Percentiles rank a stretch among this genome's conserved stretches.
Evolutionary conservation across 305 asterid genomes (phyloP).

Genomic region (Striga hermonthica): DNA sequence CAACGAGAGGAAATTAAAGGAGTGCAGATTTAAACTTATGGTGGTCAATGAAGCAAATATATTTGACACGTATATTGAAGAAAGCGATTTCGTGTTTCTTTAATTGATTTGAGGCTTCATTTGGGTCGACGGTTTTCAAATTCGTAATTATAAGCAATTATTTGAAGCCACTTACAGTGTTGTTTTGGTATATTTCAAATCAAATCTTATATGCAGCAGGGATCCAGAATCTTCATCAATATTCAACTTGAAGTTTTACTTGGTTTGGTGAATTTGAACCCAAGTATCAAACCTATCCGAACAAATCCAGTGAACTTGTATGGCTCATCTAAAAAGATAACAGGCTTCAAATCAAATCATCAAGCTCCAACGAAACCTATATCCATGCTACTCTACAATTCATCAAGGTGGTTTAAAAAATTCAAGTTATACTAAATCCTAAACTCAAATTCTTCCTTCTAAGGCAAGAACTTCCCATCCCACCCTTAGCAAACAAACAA

Average conservation of each 20-base stretch:
- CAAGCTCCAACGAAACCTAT: too few species aligned
- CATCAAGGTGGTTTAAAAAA: background rate
- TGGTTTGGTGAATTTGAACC: background rate
- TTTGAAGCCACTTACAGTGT: background rate
- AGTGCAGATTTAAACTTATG: slow-evolving; percentile 8
- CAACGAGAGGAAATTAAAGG: slow-evolving; percentile 13
- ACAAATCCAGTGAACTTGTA: background rate
- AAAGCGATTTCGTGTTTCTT: background rate
- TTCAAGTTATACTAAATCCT: background rate
- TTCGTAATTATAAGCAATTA: background rate
- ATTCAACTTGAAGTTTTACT: background rate
- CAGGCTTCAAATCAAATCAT: too few species aligned
- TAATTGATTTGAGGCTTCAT: background rate
- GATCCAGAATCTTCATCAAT: background rate
- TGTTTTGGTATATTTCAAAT: background rate
- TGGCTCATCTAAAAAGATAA: background rate
- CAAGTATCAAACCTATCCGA: background rate
- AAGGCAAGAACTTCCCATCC: background rate
- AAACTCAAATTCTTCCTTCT: background rate
- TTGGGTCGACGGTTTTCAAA: background rate
- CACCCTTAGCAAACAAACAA: background rate
- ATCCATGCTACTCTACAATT: background rate
- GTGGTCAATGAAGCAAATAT: background rate
- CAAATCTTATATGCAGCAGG: background rate
- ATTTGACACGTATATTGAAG: background rate